A percentile compares a stretch with the other conserved stretches of the same genome.
phyloP scores from a whole-genome alignment of 2,329 filamentous ascomycete genomes.

The Bipolaris zeicola region DNA sequence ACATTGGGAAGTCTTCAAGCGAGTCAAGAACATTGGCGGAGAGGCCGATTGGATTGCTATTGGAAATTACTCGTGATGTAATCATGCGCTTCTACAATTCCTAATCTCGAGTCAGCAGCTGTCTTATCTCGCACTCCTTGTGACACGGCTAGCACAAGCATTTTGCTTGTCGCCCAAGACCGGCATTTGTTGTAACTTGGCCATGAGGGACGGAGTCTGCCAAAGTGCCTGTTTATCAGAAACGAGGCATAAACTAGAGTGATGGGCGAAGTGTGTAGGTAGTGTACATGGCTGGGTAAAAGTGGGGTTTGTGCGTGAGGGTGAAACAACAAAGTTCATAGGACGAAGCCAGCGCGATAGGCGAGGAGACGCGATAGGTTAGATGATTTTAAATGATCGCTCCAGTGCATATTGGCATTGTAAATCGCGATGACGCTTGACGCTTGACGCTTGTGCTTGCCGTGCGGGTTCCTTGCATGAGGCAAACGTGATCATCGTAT shows the following conservation, averaged over 20 bases:
- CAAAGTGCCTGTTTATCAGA: neutral
- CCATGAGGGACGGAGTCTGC: neutral
- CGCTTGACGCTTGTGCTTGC: neutral
- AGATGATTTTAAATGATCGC: neutral
- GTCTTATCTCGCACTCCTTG: neutral
- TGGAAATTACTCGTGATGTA: constrained; percentile 7
- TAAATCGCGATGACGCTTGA: constrained; percentile 15
- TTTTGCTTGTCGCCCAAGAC: neutral
- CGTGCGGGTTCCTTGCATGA: constrained; percentile 17
- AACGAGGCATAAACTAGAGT: neutral
- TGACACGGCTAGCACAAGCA: neutral
- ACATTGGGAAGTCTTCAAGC: neutral
- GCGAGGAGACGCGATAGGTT: constrained; percentile 19
- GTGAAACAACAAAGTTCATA: constrained; percentile 2
- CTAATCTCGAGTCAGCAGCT: constrained; percentile 3
- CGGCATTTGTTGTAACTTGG: neutral
- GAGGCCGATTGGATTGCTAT: neutral
- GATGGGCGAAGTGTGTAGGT: constrained; percentile 1
- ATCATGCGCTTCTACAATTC: constrained; percentile 7
- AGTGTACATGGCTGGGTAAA: neutral
- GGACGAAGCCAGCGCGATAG: constrained; percentile 11
- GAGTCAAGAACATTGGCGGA: constrained; percentile 1
- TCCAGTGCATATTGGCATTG: neutral
- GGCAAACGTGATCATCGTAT: neutral
- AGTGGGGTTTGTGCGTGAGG: neutral